Evolutionary conservation across 2,329 filamentous ascomycete genomes (phyloP).

Genomic region (Nemania sp.): DNA sequence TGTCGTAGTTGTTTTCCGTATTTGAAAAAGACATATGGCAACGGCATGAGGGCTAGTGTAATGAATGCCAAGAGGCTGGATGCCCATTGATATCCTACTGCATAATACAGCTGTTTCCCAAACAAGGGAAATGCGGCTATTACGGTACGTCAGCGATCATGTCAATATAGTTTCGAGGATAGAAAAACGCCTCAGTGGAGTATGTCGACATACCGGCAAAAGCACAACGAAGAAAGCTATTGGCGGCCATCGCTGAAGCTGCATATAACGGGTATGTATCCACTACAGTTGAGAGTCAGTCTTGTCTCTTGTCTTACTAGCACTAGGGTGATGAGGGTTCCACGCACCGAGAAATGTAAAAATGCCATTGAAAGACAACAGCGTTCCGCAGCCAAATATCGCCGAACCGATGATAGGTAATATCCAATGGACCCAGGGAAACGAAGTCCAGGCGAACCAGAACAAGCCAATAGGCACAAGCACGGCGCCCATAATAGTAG

Average conservation of each 20-base stretch:
- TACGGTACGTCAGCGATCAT: slow-evolving; percentile 14
- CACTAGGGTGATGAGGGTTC: background rate
- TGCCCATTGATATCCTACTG: slow-evolving; percentile 72
- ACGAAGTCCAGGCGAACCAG: slow-evolving; percentile 87
- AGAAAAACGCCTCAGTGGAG: background rate
- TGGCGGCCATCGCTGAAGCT: slow-evolving; percentile 79
- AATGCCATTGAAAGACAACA: slow-evolving; percentile 80
- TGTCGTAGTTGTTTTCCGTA: slow-evolving; percentile 61
- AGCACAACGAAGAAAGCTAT: slow-evolving; percentile 75
- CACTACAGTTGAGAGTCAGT: slow-evolving; percentile 48
- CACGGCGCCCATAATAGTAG: slow-evolving; percentile 72
- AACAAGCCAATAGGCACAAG: slow-evolving; percentile 82
- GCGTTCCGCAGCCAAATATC: slow-evolving; percentile 70
- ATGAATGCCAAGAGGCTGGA: slow-evolving; percentile 64
- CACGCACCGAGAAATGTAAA: slow-evolving; percentile 80
- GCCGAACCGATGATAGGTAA: slow-evolving; percentile 72
- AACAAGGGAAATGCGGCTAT: slow-evolving; percentile 76
- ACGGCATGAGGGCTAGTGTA: slow-evolving; percentile 64
- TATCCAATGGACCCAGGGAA: slow-evolving; percentile 73
- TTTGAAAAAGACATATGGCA: slow-evolving; percentile 65
- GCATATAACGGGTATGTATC: slow-evolving; percentile 78
- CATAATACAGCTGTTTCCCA: slow-evolving; percentile 71
- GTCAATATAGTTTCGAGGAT: background rate
- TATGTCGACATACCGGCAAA: slow-evolving; percentile 64
- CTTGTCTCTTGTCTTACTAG: background rate